Evolutionary conservation across 371 early-diverging fungal genomes (phyloP).

Genomic region (Mucor plumbeus): DNA sequence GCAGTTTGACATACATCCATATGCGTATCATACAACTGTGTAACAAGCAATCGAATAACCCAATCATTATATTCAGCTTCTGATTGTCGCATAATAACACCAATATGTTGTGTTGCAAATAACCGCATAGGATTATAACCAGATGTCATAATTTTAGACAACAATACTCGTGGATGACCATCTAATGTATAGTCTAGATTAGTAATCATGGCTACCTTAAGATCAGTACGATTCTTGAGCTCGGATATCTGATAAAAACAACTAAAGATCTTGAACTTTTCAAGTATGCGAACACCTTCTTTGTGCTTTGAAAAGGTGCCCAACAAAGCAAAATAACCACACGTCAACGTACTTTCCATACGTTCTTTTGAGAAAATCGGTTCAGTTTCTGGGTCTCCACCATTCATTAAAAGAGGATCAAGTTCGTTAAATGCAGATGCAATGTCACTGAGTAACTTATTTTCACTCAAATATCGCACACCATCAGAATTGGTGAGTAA

Average conservation of each 20-base stretch:
- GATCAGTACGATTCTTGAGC: constrained; percentile 79
- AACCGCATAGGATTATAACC: constrained; percentile 81
- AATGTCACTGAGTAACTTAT: constrained; percentile 70
- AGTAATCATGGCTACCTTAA: constrained; percentile 77
- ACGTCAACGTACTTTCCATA: constrained; percentile 74
- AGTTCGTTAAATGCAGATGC: constrained; percentile 74
- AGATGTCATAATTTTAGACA: constrained; percentile 86
- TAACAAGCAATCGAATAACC: constrained; percentile 76
- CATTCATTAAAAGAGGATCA: constrained; percentile 56
- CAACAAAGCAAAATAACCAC: constrained; percentile 82
- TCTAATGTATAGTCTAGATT: constrained; percentile 82
- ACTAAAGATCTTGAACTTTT: constrained; percentile 81
- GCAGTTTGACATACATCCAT: constrained; percentile 79
- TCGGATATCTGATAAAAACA: constrained; percentile 84
- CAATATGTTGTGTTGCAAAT: constrained; percentile 77
- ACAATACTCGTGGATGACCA: constrained; percentile 80
- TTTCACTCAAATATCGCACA: constrained; percentile 69
- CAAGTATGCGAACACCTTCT: constrained; percentile 73
- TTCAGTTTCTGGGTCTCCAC: constrained; percentile 51
- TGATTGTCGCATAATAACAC: constrained; percentile 64
- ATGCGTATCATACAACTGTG: constrained; percentile 85
- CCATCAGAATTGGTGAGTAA: constrained; percentile 71
- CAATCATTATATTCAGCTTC: constrained; percentile 74
- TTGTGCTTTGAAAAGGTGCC: constrained; percentile 68
- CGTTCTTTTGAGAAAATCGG: constrained; percentile 79